Evolutionary conservation across 2,329 filamentous ascomycete genomes (phyloP).

Genomic region (Talaromyces albobiverticillius): DNA sequence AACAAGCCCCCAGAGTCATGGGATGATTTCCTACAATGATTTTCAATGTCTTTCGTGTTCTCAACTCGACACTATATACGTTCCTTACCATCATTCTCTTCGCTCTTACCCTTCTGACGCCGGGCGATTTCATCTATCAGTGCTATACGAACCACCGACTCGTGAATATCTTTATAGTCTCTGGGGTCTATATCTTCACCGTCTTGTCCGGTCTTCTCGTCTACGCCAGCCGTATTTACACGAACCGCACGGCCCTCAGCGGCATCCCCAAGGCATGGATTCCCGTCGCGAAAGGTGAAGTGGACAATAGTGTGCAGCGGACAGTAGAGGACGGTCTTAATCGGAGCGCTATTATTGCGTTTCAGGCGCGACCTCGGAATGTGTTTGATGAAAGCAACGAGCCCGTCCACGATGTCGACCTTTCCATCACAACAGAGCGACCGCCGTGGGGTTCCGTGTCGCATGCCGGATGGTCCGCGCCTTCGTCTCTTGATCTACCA

Average conservation of each 20-base stretch:
- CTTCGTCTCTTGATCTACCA: constrained; percentile 68
- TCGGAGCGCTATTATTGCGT: constrained; percentile 77
- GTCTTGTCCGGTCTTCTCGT: constrained; percentile 68
- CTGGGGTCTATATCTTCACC: constrained; percentile 71
- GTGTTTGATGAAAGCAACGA: constrained; percentile 38
- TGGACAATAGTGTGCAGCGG: constrained; percentile 69
- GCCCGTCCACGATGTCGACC: constrained; percentile 27
- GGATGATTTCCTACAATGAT: constrained; percentile 27
- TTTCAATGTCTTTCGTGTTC: constrained; percentile 64
- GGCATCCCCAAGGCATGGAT: constrained; percentile 85
- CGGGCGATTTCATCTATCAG: constrained; percentile 76
- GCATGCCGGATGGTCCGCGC: constrained; percentile 86
- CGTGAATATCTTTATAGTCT: constrained; percentile 81
- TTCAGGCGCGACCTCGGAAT: constrained; percentile 69
- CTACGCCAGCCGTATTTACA: constrained; percentile 81
- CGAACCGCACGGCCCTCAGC: constrained; percentile 73
- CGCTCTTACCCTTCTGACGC: constrained; percentile 73
- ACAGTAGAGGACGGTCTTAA: constrained; percentile 71
- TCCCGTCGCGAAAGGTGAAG: constrained; percentile 80
- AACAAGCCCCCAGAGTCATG: constrained; percentile 15
- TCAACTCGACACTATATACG: constrained; percentile 77
- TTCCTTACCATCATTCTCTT: constrained; percentile 71
- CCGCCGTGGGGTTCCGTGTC: constrained; percentile 79
- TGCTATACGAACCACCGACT: constrained; percentile 64
- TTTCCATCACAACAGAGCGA: constrained; percentile 36